Evolutionary conservation across 768 basidiomycete genomes (phyloP).

Genomic region (Lyophyllum atratum): DNA sequence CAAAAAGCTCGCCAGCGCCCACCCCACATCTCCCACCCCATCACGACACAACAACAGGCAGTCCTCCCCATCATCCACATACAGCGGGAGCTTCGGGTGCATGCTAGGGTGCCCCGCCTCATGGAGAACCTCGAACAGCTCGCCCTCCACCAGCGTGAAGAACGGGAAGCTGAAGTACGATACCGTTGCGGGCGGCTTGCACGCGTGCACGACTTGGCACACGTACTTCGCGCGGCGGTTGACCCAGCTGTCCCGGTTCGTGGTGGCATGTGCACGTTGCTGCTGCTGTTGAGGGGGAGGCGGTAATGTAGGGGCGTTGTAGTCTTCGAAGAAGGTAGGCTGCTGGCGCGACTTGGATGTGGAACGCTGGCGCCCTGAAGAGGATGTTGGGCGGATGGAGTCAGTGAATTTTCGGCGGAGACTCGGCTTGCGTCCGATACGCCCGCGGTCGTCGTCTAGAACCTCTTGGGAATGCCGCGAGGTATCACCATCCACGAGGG

Average conservation of each 20-base stretch:
- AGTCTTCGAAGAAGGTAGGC: slow-evolving; percentile 32
- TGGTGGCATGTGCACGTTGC: slow-evolving; percentile 18
- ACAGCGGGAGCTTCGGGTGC: slow-evolving; percentile 72
- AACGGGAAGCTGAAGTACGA: slow-evolving; percentile 77
- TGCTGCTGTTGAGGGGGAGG: slow-evolving; percentile 15
- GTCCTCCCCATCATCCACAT: slow-evolving; percentile 78
- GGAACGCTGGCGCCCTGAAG: slow-evolving; percentile 17
- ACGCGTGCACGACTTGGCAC: slow-evolving; percentile 70
- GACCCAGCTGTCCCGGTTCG: slow-evolving; percentile 43
- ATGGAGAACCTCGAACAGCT: slow-evolving; percentile 66
- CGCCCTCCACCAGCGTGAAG: slow-evolving; percentile 65
- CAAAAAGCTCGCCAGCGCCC: slow-evolving; percentile 84
- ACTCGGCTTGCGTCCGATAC: slow-evolving; percentile 26
- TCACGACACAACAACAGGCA: slow-evolving; percentile 76
- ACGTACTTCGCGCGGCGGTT: slow-evolving; percentile 58
- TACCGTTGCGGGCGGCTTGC: slow-evolving; percentile 61
- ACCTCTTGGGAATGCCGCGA: slow-evolving; percentile 14
- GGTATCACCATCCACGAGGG: slow-evolving; percentile 14
- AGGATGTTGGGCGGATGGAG: slow-evolving; percentile 20
- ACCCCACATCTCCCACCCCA: slow-evolving; percentile 58
- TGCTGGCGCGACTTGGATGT: slow-evolving; percentile 14
- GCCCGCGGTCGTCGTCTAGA: slow-evolving; percentile 26
- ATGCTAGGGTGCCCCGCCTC: slow-evolving; percentile 80
- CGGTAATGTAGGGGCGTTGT: slow-evolving; percentile 16
- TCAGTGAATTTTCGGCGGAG: slow-evolving; percentile 29